Evolutionary conservation across 768 basidiomycete genomes (phyloP).

Genomic region (Fomitopsis pulvina): DNA sequence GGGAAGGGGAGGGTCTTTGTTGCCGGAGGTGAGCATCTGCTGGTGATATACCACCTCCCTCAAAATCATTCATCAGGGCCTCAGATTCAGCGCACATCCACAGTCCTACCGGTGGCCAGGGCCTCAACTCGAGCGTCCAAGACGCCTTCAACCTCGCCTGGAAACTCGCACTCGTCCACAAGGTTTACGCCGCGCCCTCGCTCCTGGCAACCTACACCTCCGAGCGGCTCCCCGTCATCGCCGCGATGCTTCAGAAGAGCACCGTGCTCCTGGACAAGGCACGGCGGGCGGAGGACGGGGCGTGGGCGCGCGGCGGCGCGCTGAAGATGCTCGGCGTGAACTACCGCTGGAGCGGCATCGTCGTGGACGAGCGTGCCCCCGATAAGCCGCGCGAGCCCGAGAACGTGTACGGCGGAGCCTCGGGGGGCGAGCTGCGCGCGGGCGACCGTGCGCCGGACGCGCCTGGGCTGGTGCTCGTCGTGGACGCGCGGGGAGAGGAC

Average conservation of each 20-base stretch:
- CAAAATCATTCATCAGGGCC: not conserved
- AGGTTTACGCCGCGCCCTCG: slow-evolving; percentile 16
- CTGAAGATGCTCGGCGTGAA: slow-evolving; percentile 44
- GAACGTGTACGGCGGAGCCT: slow-evolving; percentile 12
- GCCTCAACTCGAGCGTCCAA: slow-evolving; percentile 23
- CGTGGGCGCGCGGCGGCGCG: slow-evolving; percentile 3
- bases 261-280: slow-evolving; percentile 6
- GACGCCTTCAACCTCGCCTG: slow-evolving; percentile 26
- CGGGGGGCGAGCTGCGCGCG: slow-evolving; percentile 24
- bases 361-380: slow-evolving; percentile 14
- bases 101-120: slow-evolving; percentile 36
- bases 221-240: slow-evolving; percentile 26
- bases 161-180: slow-evolving; percentile 26
- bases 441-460: slow-evolving; percentile 45
- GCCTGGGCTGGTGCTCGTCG: slow-evolving; percentile 19
- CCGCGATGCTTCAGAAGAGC: slow-evolving; percentile 22
- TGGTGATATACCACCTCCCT: not conserved
- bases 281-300: not conserved
- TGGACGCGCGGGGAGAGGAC: not conserved
- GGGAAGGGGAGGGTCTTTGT: slow-evolving; percentile 34
- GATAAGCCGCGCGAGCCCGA: not conserved
- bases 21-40: slow-evolving; percentile 34
- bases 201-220: slow-evolving; percentile 23
- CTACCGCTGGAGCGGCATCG: slow-evolving; percentile 43
- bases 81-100: slow-evolving; percentile 48